A percentile compares a stretch with the other conserved stretches of the same genome.
phyloP scores from a whole-genome alignment of 75 land plant species.

The Pinus taeda region DNA sequence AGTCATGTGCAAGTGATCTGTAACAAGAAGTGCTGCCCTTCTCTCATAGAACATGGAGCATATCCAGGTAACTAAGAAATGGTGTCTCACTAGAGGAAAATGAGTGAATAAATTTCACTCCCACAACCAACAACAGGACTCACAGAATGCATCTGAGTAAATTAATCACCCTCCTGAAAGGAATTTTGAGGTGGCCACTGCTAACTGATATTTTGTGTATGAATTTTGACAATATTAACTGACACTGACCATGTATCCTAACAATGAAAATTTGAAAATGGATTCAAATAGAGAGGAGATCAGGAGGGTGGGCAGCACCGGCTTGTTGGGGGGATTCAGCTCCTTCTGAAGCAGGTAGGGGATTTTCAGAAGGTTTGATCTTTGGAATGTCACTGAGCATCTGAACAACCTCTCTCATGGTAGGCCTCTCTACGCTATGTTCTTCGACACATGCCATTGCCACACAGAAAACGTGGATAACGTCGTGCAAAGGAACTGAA shows the following conservation, averaged over 20 bases:
- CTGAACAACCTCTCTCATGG: slow-evolving; percentile 89
- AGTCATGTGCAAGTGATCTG: neutral
- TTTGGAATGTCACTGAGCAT: slow-evolving; percentile 57
- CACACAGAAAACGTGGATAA: slow-evolving; percentile 58
- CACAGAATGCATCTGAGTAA: neutral
- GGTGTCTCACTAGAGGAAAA: neutral
- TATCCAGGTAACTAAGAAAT: neutral
- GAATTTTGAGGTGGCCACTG: slow-evolving; percentile 2
- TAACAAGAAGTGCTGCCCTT: neutral
- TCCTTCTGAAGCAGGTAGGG: slow-evolving; percentile 2
- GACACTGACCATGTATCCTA: neutral
- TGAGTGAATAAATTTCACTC: too few relatives aligned
- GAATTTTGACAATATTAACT: too few relatives aligned
- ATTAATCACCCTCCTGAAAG: neutral
- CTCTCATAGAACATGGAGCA: neutral
- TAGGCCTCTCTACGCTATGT: slow-evolving; percentile 75
- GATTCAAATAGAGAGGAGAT: slow-evolving; percentile 5
- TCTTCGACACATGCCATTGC: slow-evolving; percentile 77
- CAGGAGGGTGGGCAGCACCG: neutral
- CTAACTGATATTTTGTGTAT: neutral
- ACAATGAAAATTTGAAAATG: slow-evolving; percentile 1
- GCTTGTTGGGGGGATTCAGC: neutral
- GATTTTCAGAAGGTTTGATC: slow-evolving; percentile 7
- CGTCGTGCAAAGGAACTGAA: slow-evolving; percentile 40
- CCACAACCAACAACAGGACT: too few relatives aligned